Base-by-base conservation (phyloP, 495 filamentous ascomycete genomes). In the Talaromyces wortmannii region DNA sequence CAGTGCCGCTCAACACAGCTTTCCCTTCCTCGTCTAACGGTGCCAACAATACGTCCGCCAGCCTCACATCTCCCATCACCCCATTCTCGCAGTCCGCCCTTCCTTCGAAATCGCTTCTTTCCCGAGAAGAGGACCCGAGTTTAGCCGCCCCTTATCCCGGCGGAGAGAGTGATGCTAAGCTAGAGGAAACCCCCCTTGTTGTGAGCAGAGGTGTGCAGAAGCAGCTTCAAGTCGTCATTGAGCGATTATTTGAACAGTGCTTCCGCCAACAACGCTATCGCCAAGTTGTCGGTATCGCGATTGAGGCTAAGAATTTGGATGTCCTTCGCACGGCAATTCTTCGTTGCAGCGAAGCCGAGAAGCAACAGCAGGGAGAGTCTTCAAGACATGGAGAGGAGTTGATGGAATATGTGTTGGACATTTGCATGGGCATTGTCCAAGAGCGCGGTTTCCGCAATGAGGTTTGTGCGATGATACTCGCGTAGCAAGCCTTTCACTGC, bases 401-500 rank as follows among this genome's bases (percentile, higher is more conserved):
- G 23, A 88, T 99, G 84, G 95, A 99, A 59, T 99, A 99, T 65
- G 86, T 94, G 17, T 70, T 99, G 58, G 83, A 91, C 55, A 96
- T 99, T 50, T 96, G 90, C 75, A 96, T 99, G 94, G 88, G 90
- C 43, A 87, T 97, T 55, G 91, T 99, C 33, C 94, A 97, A 67
- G 95, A 99, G 66, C 84, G 94, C 51, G 81, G 83, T 31, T 80
- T 97, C 67, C 83, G 95, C 49, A 88, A 85, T 62, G 83, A 88
- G 80, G 84, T 86, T 74, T 61, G 75, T 59, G 2, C 23, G 31
- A 46, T 45, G 16, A 31, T 18, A 36, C 30, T 10, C 18, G 16
- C 15, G 12, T 15, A 23, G 45, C 52, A 32, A 55, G 40, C 31
- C 31, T 6, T 51, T 31, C 5, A n/a, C 32, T 50, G 30, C 44